Conservation (phyloP, 1,284 basidiomycete species). For the Macrocystidia cucumis region DNA sequence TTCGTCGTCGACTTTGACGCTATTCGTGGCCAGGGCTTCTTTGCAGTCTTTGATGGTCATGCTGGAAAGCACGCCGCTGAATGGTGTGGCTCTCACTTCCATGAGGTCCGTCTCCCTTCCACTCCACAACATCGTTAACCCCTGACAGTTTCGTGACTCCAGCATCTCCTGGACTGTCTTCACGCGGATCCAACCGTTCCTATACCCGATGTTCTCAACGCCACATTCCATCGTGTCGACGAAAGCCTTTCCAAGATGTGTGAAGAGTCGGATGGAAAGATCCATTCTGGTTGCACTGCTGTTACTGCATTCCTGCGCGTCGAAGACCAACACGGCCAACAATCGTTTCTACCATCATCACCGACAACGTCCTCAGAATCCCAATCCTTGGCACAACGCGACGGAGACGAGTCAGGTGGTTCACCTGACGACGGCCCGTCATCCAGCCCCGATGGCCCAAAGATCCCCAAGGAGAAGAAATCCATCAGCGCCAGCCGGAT, state of each 20-base stretch:
- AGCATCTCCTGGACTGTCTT: conserved; percentile 53
- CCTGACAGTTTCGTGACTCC: conserved; percentile 4
- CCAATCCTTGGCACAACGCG: conserved; percentile 23
- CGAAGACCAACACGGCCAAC: conserved; percentile 70
- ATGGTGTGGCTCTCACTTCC: conserved; percentile 97
- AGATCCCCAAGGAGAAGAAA: conserved; percentile 33
- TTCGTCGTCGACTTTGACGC: conserved; percentile 92
- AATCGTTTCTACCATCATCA: conserved; percentile 45
- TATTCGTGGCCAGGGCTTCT: conserved; percentile 93
- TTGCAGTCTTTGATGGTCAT: conserved; percentile 97
- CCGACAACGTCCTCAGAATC: conserved; percentile 24
- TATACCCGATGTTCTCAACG: conserved; percentile 88
- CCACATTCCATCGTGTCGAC: conserved; percentile 93
- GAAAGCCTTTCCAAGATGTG: conserved; percentile 74
- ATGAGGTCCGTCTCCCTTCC: conserved; percentile 53
- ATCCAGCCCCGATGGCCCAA: conserved; percentile 12
- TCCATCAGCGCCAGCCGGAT: conserved; percentile 39
- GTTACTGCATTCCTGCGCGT: conserved; percentile 97
- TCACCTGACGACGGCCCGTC: conserved; percentile 20
- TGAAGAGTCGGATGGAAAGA: conserved; percentile 79
- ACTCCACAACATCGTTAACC: conserved; percentile 8
- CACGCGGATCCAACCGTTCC: conserved; percentile 39
- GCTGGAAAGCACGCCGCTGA: conserved; percentile 98
- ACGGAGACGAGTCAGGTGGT: conserved; percentile 21
- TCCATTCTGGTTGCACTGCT: conserved; percentile 95